phyloP scores from a whole-genome alignment of 1,284 basidiomycete species.

The Leccinum pseudoinsigne region DNA sequence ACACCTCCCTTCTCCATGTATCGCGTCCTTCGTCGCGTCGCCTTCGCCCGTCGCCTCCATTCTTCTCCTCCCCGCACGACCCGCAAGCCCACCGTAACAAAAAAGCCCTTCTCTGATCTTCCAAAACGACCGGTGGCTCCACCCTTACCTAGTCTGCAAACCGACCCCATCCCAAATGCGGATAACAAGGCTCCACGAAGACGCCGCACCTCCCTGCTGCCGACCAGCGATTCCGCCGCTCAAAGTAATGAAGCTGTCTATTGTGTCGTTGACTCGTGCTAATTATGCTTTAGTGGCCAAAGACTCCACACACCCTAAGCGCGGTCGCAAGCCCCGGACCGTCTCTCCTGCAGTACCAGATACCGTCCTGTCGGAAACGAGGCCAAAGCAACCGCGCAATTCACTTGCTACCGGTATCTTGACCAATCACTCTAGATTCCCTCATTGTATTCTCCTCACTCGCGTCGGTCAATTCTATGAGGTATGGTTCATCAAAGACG shows the following conservation, averaged over 20 bases:
- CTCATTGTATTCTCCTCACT: conserved; percentile 87
- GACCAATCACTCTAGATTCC: conserved; percentile 73
- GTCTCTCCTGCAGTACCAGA: not conserved
- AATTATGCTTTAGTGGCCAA: conserved; percentile 2
- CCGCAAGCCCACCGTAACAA: conserved; percentile 37
- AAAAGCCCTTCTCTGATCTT: conserved; percentile 56
- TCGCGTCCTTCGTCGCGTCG: conserved; percentile 21
- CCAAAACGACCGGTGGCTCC: conserved; percentile 39
- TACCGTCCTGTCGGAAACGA: not conserved
- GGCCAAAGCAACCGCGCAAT: conserved; percentile 42
- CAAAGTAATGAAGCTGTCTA: conserved; percentile 11
- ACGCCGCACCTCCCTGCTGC: conserved; percentile 3
- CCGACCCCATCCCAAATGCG: not conserved
- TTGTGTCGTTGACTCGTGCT: not conserved
- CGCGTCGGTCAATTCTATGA: conserved; percentile 96
- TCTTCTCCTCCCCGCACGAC: conserved; percentile 5
- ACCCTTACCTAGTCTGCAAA: not conserved
- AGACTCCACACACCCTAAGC: conserved; percentile 13
- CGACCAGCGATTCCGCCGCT: not conserved
- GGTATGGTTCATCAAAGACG: conserved; percentile 43
- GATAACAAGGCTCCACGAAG: conserved; percentile 4
- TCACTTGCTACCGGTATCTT: conserved; percentile 70
- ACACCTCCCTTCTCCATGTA: conserved; percentile 12
- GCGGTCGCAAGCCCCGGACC: conserved; percentile 23
- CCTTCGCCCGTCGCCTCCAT: conserved; percentile 13